A percentile compares a stretch with the other conserved stretches of the same genome.
Evolutionary conservation across 1,284 basidiomycete species (phyloP).

Genomic region (Taiwanofungus camphoratus): DNA sequence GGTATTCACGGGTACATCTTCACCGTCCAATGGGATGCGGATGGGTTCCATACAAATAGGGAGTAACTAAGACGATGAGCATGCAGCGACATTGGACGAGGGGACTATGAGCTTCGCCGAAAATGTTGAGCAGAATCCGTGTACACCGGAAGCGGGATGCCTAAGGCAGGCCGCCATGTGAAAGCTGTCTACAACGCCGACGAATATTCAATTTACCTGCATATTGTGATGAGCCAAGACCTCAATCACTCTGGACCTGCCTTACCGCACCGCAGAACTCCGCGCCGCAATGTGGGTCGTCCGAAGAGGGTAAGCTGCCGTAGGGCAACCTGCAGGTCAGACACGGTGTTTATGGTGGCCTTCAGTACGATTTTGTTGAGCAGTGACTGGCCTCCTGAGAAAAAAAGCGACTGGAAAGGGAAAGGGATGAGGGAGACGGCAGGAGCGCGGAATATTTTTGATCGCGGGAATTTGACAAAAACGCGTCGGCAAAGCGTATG

Average conservation of each 20-base stretch:
- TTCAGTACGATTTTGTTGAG: no score
- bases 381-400: slow-evolving; percentile 9
- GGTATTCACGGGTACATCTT: no score
- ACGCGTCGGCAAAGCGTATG: slow-evolving; percentile 18
- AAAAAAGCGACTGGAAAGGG: slow-evolving; percentile 4
- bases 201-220: background rate
- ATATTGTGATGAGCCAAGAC: background rate
- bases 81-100: no score
- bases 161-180: slow-evolving; percentile 7
- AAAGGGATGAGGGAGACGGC: slow-evolving; percentile 5
- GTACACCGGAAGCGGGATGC: slow-evolving; percentile 5
- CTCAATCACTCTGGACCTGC: background rate
- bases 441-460: slow-evolving; percentile 13
- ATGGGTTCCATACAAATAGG: no score
- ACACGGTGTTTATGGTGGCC: no score
- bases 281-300: no score
- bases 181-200: background rate
- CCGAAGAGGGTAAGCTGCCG: no score
- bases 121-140: background rate
- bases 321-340: no score
- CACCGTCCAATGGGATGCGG: no score
- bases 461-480: slow-evolving; percentile 17
- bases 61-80: no score
- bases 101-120: no score
- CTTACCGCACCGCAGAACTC: background rate